Evolutionary conservation across 2,329 filamentous ascomycete species (phyloP), one percentile per base, ranked within the genome.

Genomic region (Paecilomyces fulvus): DNA sequence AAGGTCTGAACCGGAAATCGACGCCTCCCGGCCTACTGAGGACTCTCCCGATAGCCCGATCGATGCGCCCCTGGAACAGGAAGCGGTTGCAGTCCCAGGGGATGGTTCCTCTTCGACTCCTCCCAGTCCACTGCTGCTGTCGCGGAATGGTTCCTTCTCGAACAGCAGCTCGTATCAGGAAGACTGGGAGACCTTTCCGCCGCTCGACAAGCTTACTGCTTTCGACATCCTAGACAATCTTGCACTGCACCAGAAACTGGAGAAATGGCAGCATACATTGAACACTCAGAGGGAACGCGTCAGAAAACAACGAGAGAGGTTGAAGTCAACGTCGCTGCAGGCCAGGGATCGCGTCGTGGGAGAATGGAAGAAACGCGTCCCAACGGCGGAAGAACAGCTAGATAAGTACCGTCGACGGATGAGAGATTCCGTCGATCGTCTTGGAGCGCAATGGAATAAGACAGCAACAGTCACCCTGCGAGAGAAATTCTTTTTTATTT

Each of bases 401-500:
- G 90, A 95, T 49, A 90, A 90, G 65, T 97, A 97, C 73, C 83
- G 87, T 64, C 88, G 85, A 71, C 89, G 89, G 58, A 94, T 97
- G 90, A 87, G 87, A 62, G 81, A 83, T 52, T 90, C 87, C 52
- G 91, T 97, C n/a, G 92, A 96, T 65, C 88, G 90, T 63, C 80
- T 97, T 31, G 88, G 87, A 59, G 83, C 81, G 62, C 85, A 85
- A 67, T 99, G 92, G 92, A 94, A 89, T 68, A 89, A 96, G 68
- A 90, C 89, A 17, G 90, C 90, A 66, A 86, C 85, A 8, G 91
- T 99, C 64, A 96, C 91, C 1, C 74, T 89, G 52, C 86, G 92
- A 57, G 94, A 99, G 76, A 99, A 99, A 80, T 79, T 95, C 52
- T 92, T 92, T 5, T 99, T 99, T 73, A 96, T 99, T 60, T 92